phyloP scores from a whole-genome alignment of 768 basidiomycete genomes.

The Russula olivacea region DNA sequence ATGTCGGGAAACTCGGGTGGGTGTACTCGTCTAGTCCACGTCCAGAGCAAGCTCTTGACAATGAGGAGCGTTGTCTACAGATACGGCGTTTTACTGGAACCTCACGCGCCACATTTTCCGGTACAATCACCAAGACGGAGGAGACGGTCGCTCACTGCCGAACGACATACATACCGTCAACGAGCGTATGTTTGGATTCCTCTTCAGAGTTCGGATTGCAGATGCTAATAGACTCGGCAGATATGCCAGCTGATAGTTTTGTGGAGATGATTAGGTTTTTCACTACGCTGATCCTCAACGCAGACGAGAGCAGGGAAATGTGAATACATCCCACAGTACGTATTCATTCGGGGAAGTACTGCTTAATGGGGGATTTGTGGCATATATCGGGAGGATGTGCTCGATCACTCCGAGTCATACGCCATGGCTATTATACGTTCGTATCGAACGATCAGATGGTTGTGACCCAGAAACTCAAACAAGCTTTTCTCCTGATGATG shows the following conservation, averaged over 20 bases:
- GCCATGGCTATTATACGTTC: no score
- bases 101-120: constrained; percentile 23
- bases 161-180: constrained; percentile 61
- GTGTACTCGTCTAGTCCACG: constrained; percentile 23
- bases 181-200: constrained; percentile 28
- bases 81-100: constrained; percentile 23
- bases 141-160: not conserved
- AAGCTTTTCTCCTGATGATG: no score
- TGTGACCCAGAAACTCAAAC: no score
- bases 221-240: constrained; percentile 32
- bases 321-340: not conserved
- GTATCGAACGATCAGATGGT: no score
- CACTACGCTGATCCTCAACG: constrained; percentile 57
- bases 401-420: no score
- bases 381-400: no score
- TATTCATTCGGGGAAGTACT: not conserved
- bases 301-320: constrained; percentile 41
- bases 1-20: constrained; percentile 35
- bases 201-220: not conserved
- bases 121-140: constrained; percentile 25
- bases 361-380: no score
- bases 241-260: constrained; percentile 44
- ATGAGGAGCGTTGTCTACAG: not conserved
- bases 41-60: not conserved
- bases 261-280: constrained; percentile 65